Base-by-base conservation (phyloP, 768 basidiomycete species). In the Collybia sordida region DNA sequence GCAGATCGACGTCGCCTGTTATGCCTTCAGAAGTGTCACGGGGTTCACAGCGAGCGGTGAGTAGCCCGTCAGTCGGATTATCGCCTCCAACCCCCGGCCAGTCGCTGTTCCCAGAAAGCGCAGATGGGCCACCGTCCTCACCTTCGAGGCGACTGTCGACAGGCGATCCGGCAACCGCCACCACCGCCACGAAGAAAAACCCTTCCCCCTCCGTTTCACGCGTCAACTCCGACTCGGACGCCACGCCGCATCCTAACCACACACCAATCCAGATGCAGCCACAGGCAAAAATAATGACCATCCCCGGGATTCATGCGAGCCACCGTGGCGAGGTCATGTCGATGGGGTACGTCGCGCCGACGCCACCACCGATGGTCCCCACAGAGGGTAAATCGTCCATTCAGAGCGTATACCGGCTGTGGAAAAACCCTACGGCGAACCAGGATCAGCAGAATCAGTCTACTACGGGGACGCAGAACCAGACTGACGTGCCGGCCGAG, bases 311-410 rank as follows among this genome's bases (percentile, higher is more conserved):
- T 52, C 90, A 92, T 59, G 89, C 82, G 3, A 88, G 84, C 57
- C 86, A 92, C 60, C 82, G 81, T n/a, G 88, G 87, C 7, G 89
- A 93, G 53, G 81, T 92, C 37, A 89, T 90, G 84, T 86, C 90
- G 3, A 77, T 93, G 77, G 91, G 91, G 9, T 85, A 88, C 58
- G 80, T 81, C 49, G 82, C 86, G 9, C 74, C 79, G 4, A 66
- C 71, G 38, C 60, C 70, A 14, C 60, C 69, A 0, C 53, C 67
- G 9, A 55, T 64, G 19, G 57, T 65, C 7, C 39, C 64, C 6
- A 53, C 70, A 8, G 74, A 78, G 18, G 66, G 64, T 44, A 71
- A 73, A 60, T 55, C 69, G 19, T 78, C 81, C 18, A 81, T 88
- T 27, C 83, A 83, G 64, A 80, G 74, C 50, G 78, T 91, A 50